A percentile compares a stretch with the other conserved stretches of the same genome.
Conservation (phyloP, 176 grass and related monocot species). For the Oryza punctata region DNA sequence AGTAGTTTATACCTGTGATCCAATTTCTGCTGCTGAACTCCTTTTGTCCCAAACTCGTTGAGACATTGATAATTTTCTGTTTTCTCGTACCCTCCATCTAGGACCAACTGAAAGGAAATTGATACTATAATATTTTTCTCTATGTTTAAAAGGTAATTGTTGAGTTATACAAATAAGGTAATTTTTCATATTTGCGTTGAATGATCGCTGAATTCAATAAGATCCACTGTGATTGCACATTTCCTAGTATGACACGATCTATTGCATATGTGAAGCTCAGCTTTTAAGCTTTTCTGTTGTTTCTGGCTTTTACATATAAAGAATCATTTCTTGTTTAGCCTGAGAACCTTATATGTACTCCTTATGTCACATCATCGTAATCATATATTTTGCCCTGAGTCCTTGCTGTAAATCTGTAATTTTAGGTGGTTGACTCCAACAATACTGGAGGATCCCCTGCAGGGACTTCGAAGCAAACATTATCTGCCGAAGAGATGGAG, state of each 20-base stretch:
- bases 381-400: not conserved
- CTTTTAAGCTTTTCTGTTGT: not conserved
- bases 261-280: not conserved
- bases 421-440: constrained; percentile 32
- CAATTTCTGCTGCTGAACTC: not conserved
- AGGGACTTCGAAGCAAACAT: constrained; percentile 34
- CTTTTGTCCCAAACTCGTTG: not conserved
- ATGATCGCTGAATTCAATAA: not conserved
- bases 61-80: not conserved
- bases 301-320: not conserved
- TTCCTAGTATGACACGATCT: not conserved
- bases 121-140: not conserved
- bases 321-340: not conserved
- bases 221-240: not conserved
- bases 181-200: not conserved
- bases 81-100: not conserved
- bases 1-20: not conserved
- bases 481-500: constrained; percentile 70
- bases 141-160: not conserved
- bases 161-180: not conserved
- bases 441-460: not conserved
- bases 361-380: not conserved
- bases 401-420: not conserved
- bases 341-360: not conserved
- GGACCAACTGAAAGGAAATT: not conserved